Conservation (phyloP, 208 protist genomes). For the Leishmania major region DNA sequence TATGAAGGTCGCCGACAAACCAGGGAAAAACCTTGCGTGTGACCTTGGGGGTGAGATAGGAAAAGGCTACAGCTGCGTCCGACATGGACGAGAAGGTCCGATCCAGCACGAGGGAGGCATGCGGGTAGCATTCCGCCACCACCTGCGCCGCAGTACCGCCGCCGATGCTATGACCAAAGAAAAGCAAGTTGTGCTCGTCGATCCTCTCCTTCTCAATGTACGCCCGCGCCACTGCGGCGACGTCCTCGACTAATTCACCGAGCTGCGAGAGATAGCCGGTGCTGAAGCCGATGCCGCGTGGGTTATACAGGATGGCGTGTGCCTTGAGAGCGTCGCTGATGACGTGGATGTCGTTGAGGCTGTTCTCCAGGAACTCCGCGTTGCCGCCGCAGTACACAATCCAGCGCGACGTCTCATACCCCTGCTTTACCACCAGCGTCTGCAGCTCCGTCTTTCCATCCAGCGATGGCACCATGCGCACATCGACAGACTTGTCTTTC, state of each 20-base stretch:
- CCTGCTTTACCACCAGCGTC: conserved; percentile 41
- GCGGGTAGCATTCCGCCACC: conserved; percentile 32
- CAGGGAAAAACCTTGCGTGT: conserved; percentile 46
- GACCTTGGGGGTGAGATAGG: conserved; percentile 42
- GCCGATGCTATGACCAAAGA: conserved; percentile 88
- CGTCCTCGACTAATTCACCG: conserved; percentile 69
- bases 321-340: conserved; percentile 47
- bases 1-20: conserved; percentile 62
- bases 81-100: conserved; percentile 75
- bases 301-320: conserved; percentile 82
- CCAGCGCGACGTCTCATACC: conserved; percentile 50
- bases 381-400: conserved; percentile 86
- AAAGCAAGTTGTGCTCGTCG: conserved; percentile 38
- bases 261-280: conserved; percentile 53
- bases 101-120: conserved; percentile 65
- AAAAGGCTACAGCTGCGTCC: conserved; percentile 71
- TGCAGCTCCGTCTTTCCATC: conserved; percentile 46
- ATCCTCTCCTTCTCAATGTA: conserved; percentile 46
- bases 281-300: conserved; percentile 74
- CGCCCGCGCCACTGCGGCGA: conserved; percentile 40
- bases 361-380: conserved; percentile 75
- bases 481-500: conserved; percentile 27
- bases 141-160: conserved; percentile 62
- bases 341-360: conserved; percentile 29
- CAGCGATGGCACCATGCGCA: conserved; percentile 23